phyloP scores from a whole-genome alignment of 2,329 filamentous ascomycete genomes.

The Colletotrichum limetticola region DNA sequence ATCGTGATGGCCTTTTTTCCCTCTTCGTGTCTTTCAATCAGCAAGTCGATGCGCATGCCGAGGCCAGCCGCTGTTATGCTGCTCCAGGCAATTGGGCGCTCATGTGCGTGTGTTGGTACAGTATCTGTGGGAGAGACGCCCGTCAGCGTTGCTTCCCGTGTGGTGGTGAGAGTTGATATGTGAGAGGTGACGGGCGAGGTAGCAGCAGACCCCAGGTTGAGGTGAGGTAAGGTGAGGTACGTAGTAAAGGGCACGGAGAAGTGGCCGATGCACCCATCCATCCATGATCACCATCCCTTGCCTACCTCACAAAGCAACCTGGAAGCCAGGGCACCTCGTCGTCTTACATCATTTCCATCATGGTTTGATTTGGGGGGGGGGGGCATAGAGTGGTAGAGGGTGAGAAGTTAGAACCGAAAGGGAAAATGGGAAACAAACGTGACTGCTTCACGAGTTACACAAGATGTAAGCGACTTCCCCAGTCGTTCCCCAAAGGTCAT shows the following conservation, averaged over 20 bases:
- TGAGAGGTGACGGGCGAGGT: conserved; percentile 20
- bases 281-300: neutral
- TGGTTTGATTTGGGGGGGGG: neutral
- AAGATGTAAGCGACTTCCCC: neutral
- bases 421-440: neutral
- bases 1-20: neutral
- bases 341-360: neutral
- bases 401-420: neutral
- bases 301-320: neutral
- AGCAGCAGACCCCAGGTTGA: neutral
- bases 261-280: neutral
- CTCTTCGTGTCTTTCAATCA: neutral
- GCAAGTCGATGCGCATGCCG: conserved; percentile 24
- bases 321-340: neutral
- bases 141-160: neutral
- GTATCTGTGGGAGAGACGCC: neutral
- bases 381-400: too few relatives aligned
- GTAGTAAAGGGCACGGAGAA: neutral
- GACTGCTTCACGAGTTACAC: neutral
- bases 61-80: conserved; percentile 17
- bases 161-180: conserved; percentile 12
- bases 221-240: neutral
- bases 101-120: neutral
- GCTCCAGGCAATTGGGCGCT: conserved; percentile 16
- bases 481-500: neutral